Evolutionary conservation across 2,329 filamentous ascomycete species (phyloP), one percentile per base, ranked within the genome.

Genomic region (Penicillium vulpinum): DNA sequence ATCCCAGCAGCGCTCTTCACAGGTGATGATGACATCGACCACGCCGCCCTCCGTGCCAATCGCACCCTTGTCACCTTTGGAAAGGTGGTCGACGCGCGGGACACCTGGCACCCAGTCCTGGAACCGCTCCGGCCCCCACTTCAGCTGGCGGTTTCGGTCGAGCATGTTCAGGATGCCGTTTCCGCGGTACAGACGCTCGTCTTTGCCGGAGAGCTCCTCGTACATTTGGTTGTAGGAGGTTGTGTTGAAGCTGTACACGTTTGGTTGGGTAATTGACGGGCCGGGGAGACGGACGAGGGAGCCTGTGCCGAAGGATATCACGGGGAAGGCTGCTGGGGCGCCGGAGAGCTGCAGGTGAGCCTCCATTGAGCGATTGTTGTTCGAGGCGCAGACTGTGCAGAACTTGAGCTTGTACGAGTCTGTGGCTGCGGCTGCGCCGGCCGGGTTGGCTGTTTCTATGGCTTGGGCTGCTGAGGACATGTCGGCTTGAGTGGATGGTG

Each of bases 341-440:
- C 89, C 85, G 5, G 94, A 91, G 33, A 99, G 87, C 61, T 91
- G 90, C 28, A 97, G 85, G 75, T 99, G 94, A n/a, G 93, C 93
- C 82, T 97, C 94, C 94, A 99, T 97, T n/a, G 91, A 96, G 86
- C 94, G 87, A 72, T 99, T 99, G 75, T 99, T 92, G 70, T 99
- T 99, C 70, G 92, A 96, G 8, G 94, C 94, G 77, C 94, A 99
- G n/a, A 99, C 93, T 3, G 94, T 97, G 80, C 92, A 97, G 77
- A 97, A 97, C 72, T 90, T 95, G 60, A 99, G 84, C 77, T 94
- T 96, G 82, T 88, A 96, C 51, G 82, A 85, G n/a, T 79, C 79
- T 26, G 83, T 80, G 53, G 40, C 44, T n/a, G 50, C 29, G 53
- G 40, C 44, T n/a, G 50, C 29, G 26, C 9, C 11, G 21, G 48